Percentiles rank a stretch among this genome's conserved stretches.
These are phyloP conservation scores for Fusarium nematophilum DNA, from an alignment of 2,329 filamentous ascomycete genomes.

Conservation along the genomic window DNA sequence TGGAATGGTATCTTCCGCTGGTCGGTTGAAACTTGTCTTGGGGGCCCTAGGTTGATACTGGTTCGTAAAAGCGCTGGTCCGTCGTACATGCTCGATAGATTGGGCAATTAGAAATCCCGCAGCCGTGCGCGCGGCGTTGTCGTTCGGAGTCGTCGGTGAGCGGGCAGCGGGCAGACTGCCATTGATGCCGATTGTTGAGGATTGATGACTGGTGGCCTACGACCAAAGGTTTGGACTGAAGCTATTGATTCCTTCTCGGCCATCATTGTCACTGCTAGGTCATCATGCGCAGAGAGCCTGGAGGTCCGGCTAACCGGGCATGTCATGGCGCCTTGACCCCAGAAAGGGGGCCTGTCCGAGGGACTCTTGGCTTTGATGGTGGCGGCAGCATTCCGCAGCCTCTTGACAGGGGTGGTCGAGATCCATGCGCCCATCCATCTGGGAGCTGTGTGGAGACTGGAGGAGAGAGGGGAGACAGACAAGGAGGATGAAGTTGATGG, in stretches of 20 bases:
- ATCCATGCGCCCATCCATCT: slow-evolving; percentile 32
- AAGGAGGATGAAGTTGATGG: slow-evolving; percentile 6
- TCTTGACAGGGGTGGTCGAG: slow-evolving; percentile 36
- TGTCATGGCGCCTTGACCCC: slow-evolving; percentile 37
- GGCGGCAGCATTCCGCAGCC: slow-evolving; percentile 46
- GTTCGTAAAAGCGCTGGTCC: slow-evolving; percentile 1
- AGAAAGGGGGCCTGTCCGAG: slow-evolving; percentile 42
- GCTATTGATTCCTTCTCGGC: slow-evolving; percentile 36
- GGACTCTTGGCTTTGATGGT: slow-evolving; percentile 37
- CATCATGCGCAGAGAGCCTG: slow-evolving; percentile 2
- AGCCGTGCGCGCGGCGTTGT: slow-evolving; percentile 3
- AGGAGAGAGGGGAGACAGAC: no score
- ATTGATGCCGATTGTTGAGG: slow-evolving; percentile 3
- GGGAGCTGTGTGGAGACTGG: slow-evolving; percentile 1
- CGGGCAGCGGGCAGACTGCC: slow-evolving; percentile 5
- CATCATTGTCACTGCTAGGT: slow-evolving; percentile 21
- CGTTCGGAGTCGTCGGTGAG: slow-evolving; percentile 11
- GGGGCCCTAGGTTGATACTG: not conserved
- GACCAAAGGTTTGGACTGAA: slow-evolving; percentile 28
- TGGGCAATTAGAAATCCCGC: not conserved
- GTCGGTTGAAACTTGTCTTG: slow-evolving; percentile 14
- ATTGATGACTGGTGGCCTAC: slow-evolving; percentile 3
- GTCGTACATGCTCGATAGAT: not conserved
- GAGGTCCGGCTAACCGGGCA: slow-evolving; percentile 24
- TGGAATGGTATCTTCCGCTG: slow-evolving; percentile 20